Base-by-base conservation (phyloP, 75 land plant species). In the Azolla pinnata region DNA sequence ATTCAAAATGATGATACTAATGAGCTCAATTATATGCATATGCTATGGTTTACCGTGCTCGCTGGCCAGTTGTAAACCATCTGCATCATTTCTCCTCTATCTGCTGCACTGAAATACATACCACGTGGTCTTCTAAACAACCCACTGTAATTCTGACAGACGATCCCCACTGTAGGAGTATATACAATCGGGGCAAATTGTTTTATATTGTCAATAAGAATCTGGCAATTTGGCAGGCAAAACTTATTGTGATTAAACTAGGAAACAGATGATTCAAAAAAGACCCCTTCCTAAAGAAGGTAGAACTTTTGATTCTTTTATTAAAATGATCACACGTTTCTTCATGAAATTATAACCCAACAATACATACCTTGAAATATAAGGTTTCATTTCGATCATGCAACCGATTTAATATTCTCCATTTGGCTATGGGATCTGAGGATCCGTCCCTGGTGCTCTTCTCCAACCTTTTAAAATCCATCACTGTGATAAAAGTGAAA, bases 21-120 rank as follows among this genome's bases (percentile, higher is more conserved):
- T n/a, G n/a, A n/a, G n/a, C n/a, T n/a, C n/a, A n/a, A n/a, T n/a
- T n/a, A n/a, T n/a, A n/a, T n/a, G n/a, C n/a, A n/a, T n/a, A n/a
- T n/a, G n/a, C n/a, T n/a, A n/a, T 27, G n/a, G 10, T 14, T 32
- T 34, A 90, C 97, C 87, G 89, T 85, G 19, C 86, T 87, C 54
- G 99, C 78, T 16, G 96, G 99, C 96, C 99, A 89, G 56, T 89
- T 95, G 60, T 95, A 95, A 54, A 95, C 82, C 90, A 95, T 86
- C 19, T 90, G 88, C 90, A 83, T 83, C 99, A 95, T 95, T 61
- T 95, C 99, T 42, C 99, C 96, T 38, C 91, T 97, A 75, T 95
- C 99, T 34, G 61, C 77, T 45, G 99, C 84, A 68, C 97, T 95
- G 44, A 95, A 95, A 60, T 89, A 95, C 99, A 95, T 95, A 5